phyloP scores from a whole-genome alignment of 306 rosid species.

The Dryas octopetala region DNA sequence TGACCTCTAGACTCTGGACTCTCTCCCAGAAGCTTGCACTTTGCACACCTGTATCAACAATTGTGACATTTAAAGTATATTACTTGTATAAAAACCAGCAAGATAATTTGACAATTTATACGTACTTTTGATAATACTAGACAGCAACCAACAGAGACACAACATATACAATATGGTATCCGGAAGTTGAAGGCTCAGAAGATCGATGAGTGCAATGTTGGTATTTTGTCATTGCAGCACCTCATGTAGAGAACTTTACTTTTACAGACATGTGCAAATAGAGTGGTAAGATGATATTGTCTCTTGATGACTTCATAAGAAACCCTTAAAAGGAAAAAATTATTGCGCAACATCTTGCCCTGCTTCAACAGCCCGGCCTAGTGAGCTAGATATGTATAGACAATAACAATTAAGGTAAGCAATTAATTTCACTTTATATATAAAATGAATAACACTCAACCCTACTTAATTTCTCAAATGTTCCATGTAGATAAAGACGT shows the following conservation, averaged over 20 bases:
- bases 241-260: no score
- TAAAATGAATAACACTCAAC: no score
- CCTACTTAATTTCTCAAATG: no score
- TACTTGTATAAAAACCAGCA: neutral
- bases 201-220: neutral
- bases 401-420: neutral
- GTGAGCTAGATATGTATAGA: neutral
- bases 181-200: neutral
- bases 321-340: no score
- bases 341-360: neutral
- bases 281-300: neutral
- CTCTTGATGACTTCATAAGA: neutral
- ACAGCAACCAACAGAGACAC: no score
- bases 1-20: neutral
- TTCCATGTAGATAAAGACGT: no score
- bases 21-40: neutral
- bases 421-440: no score
- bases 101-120: no score
- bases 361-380: neutral
- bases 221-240: neutral
- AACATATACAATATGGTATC: no score
- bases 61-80: neutral
- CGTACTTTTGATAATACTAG: no score
- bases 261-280: neutral
- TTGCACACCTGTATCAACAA: constrained; percentile 1